Conservation (phyloP, 139 green algal genomes). For the Nannochloris sp. region DNA sequence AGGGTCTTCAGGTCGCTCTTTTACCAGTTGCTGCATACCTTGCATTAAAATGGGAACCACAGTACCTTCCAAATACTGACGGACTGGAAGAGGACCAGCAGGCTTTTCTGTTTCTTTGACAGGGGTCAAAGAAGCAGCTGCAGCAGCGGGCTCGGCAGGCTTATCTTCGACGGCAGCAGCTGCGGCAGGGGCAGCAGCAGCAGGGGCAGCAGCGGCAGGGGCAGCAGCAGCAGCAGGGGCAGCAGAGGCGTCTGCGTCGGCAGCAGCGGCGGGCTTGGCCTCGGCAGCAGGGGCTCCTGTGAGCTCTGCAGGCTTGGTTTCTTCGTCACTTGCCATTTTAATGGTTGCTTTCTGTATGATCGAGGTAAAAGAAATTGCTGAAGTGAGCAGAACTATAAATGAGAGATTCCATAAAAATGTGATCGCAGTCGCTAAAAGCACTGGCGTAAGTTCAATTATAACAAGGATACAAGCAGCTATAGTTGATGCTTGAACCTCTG, state of each 20-base stretch:
- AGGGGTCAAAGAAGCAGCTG: background rate
- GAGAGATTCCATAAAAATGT: too few species aligned
- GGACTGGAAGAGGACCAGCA: conserved; percentile 35
- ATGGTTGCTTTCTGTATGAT: too few species aligned
- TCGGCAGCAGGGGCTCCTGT: background rate
- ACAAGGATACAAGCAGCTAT: too few species aligned
- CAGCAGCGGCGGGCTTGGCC: background rate
- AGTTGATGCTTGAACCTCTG: too few species aligned
- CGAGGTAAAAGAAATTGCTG: too few species aligned
- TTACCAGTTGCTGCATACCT: conserved; percentile 63
- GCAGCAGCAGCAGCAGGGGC: background rate
- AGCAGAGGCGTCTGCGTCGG: background rate
- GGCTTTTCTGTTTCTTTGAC: background rate
- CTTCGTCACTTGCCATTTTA: too few species aligned
- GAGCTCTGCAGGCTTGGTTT: background rate
- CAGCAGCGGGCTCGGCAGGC: background rate
- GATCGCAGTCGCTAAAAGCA: too few species aligned
- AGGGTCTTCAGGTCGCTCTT: conserved; percentile 69
- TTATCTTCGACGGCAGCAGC: background rate
- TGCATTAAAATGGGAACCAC: conserved; percentile 79
- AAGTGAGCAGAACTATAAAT: too few species aligned
- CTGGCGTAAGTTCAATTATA: too few species aligned
- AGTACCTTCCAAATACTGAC: conserved; percentile 68
- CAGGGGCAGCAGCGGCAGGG: background rate
- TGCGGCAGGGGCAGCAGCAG: background rate